A percentile compares a stretch with the other conserved stretches of the same genome.
Evolutionary conservation across 2,329 filamentous ascomycete species (phyloP).

Genomic region (Monosporascus sp.): DNA sequence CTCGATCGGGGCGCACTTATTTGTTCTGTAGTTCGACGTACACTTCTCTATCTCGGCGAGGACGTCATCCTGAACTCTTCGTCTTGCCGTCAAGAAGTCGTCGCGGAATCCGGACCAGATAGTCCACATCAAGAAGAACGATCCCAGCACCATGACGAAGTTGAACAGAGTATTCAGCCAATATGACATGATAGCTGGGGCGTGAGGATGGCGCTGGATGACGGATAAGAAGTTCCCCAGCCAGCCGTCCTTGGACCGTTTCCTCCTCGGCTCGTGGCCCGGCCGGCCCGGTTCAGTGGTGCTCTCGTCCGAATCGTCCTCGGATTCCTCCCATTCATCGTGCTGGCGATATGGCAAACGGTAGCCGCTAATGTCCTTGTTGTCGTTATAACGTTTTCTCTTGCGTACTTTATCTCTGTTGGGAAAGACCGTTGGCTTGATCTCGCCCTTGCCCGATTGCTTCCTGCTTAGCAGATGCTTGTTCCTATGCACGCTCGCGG

Average conservation of each 20-base stretch:
- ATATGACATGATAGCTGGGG: slow-evolving; percentile 52
- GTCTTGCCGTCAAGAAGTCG: slow-evolving; percentile 69
- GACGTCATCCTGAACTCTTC: slow-evolving; percentile 62
- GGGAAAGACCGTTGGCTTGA: slow-evolving; percentile 38
- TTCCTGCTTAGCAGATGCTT: slow-evolving; percentile 32
- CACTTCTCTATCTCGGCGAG: slow-evolving; percentile 70
- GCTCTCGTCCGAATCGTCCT: slow-evolving; percentile 46
- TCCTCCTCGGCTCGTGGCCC: slow-evolving; percentile 13
- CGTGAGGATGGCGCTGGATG: slow-evolving; percentile 52
- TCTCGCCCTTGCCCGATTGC: slow-evolving; percentile 59
- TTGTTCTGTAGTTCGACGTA: slow-evolving; percentile 65
- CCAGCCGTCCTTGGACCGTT: slow-evolving; percentile 31
- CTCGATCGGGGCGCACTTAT: slow-evolving; percentile 61
- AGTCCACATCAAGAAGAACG: slow-evolving; percentile 21
- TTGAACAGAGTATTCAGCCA: slow-evolving; percentile 61
- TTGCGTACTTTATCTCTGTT: slow-evolving; percentile 44
- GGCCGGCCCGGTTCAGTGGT: slow-evolving; percentile 20
- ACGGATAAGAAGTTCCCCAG: slow-evolving; percentile 41
- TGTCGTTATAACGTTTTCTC: slow-evolving; percentile 45
- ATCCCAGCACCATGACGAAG: slow-evolving; percentile 47
- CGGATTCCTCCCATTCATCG: slow-evolving; percentile 38
- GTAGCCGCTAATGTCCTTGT: slow-evolving; percentile 46
- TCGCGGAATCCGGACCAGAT: slow-evolving; percentile 65
- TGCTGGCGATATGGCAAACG: slow-evolving; percentile 37
- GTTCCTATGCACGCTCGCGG: slow-evolving; percentile 41